Evolutionary conservation across 768 basidiomycete genomes (phyloP), one percentile per base, ranked within the genome.

Genomic region (Clathrus columnatus): DNA sequence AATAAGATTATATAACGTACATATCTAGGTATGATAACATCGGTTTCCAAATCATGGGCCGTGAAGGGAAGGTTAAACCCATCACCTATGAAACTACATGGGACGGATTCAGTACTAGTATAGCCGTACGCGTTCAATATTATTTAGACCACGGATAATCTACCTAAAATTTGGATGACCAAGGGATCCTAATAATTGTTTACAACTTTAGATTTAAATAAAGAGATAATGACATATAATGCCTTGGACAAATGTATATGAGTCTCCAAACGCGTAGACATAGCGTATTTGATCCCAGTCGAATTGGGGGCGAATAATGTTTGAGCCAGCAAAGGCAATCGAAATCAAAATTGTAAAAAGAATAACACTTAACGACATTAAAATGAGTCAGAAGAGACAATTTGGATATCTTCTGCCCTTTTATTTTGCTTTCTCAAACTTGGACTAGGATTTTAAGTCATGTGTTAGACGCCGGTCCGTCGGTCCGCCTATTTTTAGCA

Each of bases 251-350:
- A 79, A 80, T 0, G 78, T 74, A 59, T 80, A 81, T 1, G 78
- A 79, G 60, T 80, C 79, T 4, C 78, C 79, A 58, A 81, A 81
- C 5, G 76, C 76, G 59, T 78, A 77, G 27, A 80, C 65, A 50
- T 73, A 74, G 63, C 70, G 65, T 23, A 73, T 72, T 5, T 60
- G 54, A 42, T 73, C 63, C 76, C 78, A 79, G 60, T 72, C 57
- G 61, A 79, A 75, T 10, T 42, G 18, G 32, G 54, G 26, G n/a
- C 36, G 36, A 36, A 11, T n/a, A 32, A 7, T 32, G 30, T 7
- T 32, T 32, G 30, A 32, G 36, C 14, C n/a, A 11, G 4, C 36
- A 11, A 36, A 36, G 14, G 36, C 10, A 17, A 24, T 32, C 48
- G 24, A 27, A 3, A 26, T 27, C 48, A 18, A 49, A 7, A 49